Percentiles rank a stretch among this genome's conserved stretches.
Conservation (phyloP, 257 asterid species). For the Osmanthus fragrans region DNA sequence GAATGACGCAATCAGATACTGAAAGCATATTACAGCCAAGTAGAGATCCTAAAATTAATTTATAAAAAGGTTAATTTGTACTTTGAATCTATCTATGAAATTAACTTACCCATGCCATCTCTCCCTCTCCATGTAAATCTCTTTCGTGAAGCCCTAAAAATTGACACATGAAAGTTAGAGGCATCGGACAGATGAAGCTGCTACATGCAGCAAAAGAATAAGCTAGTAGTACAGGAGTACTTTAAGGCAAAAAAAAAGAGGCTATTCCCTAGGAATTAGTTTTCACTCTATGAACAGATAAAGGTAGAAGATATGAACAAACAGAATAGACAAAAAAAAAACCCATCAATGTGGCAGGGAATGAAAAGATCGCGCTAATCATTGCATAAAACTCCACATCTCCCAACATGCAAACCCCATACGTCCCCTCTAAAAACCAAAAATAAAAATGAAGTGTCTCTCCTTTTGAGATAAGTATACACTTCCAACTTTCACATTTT, state of each 20-base stretch:
- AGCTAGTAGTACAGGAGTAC: slow-evolving; percentile 5
- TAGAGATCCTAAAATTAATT: neutral
- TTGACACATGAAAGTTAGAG: slow-evolving; percentile 27
- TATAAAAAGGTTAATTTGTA: neutral
- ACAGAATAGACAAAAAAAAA: neutral
- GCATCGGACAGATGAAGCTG: slow-evolving; percentile 19
- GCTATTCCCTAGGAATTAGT: neutral
- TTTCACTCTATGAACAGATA: neutral
- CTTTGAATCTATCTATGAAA: slow-evolving; percentile 11
- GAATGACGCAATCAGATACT: neutral
- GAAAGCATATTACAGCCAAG: neutral
- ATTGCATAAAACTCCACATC: neutral
- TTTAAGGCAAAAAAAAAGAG: neutral
- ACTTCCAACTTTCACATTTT: neutral
- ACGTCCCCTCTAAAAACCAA: neutral
- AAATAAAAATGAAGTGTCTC: neutral
- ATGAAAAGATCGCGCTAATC: neutral
- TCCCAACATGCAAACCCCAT: neutral
- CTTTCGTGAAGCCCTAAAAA: slow-evolving; percentile 92
- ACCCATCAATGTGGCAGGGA: slow-evolving; percentile 1
- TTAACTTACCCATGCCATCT: slow-evolving; percentile 92
- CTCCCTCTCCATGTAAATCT: slow-evolving; percentile 90
- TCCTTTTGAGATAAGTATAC: neutral
- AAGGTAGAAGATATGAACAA: neutral
- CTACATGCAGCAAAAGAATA: slow-evolving; percentile 12